These are phyloP conservation scores for Candida silvicultrix DNA, from an alignment of 805 yeast species.

Conservation along the genomic window DNA sequence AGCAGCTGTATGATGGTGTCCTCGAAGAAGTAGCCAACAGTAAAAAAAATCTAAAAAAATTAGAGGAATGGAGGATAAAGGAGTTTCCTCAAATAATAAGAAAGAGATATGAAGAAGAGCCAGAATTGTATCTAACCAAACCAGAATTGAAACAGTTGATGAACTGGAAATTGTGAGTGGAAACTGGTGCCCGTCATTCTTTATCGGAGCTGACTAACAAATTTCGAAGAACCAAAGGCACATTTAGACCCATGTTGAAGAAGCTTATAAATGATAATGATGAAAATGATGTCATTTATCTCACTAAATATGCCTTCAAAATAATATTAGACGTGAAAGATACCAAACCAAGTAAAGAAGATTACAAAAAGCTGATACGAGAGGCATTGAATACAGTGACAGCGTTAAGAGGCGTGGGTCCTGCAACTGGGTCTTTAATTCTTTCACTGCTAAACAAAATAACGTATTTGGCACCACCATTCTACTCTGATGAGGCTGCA, in stretches of 20 bases:
- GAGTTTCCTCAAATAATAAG: constrained; percentile 5
- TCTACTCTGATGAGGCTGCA: constrained; percentile 22
- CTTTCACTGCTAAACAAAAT: constrained; percentile 12
- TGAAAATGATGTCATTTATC: constrained; percentile 5
- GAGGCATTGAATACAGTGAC: constrained; percentile 5
- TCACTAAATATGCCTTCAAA: constrained; percentile 10
- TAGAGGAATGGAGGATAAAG: constrained; percentile 18
- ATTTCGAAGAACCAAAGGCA: constrained; percentile 14
- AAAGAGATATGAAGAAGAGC: constrained; percentile 1
- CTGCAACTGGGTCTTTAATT: constrained; percentile 22
- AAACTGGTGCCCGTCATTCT: too few species aligned
- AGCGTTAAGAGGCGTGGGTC: constrained; percentile 20
- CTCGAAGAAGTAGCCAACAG: constrained; percentile 4
- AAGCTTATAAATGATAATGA: constrained; percentile 17
- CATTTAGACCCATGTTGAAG: constrained; percentile 19
- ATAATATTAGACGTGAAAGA: constrained; percentile 1
- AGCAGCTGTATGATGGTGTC: constrained; percentile 4
- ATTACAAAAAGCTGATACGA: constrained; percentile 9
- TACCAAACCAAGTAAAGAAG: constrained; percentile 1
- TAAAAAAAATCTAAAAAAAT: constrained; percentile 1
- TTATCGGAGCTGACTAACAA: background rate
- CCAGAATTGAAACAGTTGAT: constrained; percentile 18
- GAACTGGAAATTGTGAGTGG: constrained; percentile 19
- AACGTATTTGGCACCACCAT: constrained; percentile 18
- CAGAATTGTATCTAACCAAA: constrained; percentile 5